A percentile compares a stretch with the other conserved stretches of the same genome.
These are phyloP conservation scores for Endocalyx cinctus DNA, from an alignment of 2,329 filamentous ascomycete genomes.

Conservation along the genomic window DNA sequence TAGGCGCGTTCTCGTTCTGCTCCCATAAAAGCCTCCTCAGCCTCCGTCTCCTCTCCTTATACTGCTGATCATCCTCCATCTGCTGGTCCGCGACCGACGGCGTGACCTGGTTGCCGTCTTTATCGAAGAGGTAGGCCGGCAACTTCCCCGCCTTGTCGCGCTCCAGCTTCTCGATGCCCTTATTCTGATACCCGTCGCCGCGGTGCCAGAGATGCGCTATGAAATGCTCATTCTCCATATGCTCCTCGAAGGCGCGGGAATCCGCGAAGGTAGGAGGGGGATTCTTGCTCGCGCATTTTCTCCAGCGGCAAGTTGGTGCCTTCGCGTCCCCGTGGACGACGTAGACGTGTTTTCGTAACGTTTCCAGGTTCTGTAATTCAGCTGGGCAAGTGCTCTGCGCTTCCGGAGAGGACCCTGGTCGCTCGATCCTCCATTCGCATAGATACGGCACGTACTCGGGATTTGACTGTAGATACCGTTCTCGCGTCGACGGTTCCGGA, in stretches of 20 bases:
- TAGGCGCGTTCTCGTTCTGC: constrained; percentile 41
- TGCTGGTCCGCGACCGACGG: constrained; percentile 50
- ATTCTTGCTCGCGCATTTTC: constrained; percentile 29
- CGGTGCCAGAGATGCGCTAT: constrained; percentile 51
- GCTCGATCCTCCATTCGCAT: constrained; percentile 60
- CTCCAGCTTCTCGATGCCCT: constrained; percentile 18
- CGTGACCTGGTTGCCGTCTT: constrained; percentile 51
- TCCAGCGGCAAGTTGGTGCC: constrained; percentile 33
- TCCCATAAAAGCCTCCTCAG: constrained; percentile 39
- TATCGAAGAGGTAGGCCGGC: constrained; percentile 48
- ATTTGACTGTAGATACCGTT: constrained; percentile 36
- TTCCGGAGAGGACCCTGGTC: constrained; percentile 12
- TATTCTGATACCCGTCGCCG: constrained; percentile 54
- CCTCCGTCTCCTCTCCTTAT: constrained; percentile 38
- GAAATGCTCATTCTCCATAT: constrained; percentile 52
- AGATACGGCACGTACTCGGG: constrained; percentile 47
- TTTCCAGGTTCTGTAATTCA: constrained; percentile 59
- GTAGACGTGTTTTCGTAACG: constrained; percentile 49
- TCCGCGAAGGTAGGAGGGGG: constrained; percentile 16
- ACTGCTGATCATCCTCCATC: constrained; percentile 44
- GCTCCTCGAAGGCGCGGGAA: constrained; percentile 36
- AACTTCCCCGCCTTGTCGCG: constrained; percentile 22
- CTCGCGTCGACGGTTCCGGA: constrained; percentile 32
- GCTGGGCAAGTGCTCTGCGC: constrained; percentile 48
- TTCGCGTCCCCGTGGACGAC: constrained; percentile 39